A percentile compares a stretch with the other conserved stretches of the same genome.
phyloP scores from a whole-genome alignment of 257 asterid genomes.

The Solanum bulbocastanum region DNA sequence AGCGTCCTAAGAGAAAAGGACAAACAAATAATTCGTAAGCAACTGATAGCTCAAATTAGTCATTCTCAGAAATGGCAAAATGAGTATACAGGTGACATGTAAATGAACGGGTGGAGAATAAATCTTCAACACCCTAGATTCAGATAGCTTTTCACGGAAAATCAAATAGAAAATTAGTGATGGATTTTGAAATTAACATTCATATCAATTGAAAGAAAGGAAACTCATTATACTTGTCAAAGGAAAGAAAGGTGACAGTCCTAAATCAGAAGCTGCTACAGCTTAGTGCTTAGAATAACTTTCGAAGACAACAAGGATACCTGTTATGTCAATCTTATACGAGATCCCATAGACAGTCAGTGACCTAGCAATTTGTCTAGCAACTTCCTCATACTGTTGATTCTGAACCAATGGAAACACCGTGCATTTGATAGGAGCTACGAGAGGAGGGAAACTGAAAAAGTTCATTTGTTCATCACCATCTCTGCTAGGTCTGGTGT shows the following conservation, averaged over 20 bases:
- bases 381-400: slow-evolving; percentile 60
- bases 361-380: slow-evolving; percentile 50
- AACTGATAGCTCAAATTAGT: neutral
- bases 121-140: neutral
- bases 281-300: neutral
- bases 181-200: neutral
- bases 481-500: slow-evolving; percentile 55
- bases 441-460: slow-evolving; percentile 67
- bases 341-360: slow-evolving; percentile 63
- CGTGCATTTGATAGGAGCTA: slow-evolving; percentile 88
- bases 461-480: slow-evolving; percentile 78
- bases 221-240: neutral
- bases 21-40: neutral
- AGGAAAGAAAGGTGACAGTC: neutral
- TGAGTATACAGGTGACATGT: neutral
- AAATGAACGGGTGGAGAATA: neutral
- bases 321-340: slow-evolving; percentile 71
- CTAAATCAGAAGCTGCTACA: neutral
- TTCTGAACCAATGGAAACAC: slow-evolving; percentile 88
- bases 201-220: neutral
- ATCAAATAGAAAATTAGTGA: neutral
- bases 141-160: neutral
- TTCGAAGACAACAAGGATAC: slow-evolving; percentile 16
- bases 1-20: neutral
- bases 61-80: neutral